phyloP scores from a whole-genome alignment of 2,329 filamentous ascomycete species.

The Dichotomopilus funicola region DNA sequence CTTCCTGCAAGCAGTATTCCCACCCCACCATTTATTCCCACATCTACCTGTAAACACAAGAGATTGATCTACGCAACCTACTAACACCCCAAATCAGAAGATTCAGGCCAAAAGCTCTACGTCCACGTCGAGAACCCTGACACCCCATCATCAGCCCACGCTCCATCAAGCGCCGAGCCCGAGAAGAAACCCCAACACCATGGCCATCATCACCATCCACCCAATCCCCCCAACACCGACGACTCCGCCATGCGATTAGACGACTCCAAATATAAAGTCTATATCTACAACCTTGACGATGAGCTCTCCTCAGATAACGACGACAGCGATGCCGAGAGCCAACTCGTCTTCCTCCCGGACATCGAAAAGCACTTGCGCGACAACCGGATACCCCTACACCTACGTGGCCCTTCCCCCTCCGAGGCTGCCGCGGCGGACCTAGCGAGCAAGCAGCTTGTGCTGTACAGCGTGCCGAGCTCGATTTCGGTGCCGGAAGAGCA shows the following conservation, averaged over 20 bases:
- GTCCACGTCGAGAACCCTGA: conserved; percentile 52
- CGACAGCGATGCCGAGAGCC: conserved; percentile 31
- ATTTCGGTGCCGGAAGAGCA: conserved; percentile 68
- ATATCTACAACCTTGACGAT: conserved; percentile 84
- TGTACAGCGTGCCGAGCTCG: conserved; percentile 75
- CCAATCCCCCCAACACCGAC: conserved; percentile 26
- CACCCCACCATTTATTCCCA: conserved; percentile 1
- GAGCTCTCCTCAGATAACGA: conserved; percentile 65
- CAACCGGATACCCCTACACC: conserved; percentile 60
- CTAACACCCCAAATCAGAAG: conserved; percentile 39
- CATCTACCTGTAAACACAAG: not conserved
- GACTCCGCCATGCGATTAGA: conserved; percentile 73
- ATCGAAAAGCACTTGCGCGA: conserved; percentile 73
- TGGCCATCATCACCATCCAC: not conserved
- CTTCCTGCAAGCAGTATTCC: too few species aligned
- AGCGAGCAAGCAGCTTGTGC: conserved; percentile 65
- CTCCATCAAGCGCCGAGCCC: conserved; percentile 14
- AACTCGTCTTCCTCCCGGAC: conserved; percentile 74
- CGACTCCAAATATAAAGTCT: conserved; percentile 78
- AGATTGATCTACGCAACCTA: conserved; percentile 6
- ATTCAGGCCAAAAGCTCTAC: conserved; percentile 58
- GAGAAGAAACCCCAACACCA: conserved; percentile 22
- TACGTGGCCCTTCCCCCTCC: conserved; percentile 56
- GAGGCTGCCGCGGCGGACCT: conserved; percentile 45
- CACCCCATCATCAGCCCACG: conserved; percentile 4